These are phyloP conservation scores for Colletotrichum theobromicola DNA, from an alignment of 2,329 filamentous ascomycete species.

Conservation along the genomic window DNA sequence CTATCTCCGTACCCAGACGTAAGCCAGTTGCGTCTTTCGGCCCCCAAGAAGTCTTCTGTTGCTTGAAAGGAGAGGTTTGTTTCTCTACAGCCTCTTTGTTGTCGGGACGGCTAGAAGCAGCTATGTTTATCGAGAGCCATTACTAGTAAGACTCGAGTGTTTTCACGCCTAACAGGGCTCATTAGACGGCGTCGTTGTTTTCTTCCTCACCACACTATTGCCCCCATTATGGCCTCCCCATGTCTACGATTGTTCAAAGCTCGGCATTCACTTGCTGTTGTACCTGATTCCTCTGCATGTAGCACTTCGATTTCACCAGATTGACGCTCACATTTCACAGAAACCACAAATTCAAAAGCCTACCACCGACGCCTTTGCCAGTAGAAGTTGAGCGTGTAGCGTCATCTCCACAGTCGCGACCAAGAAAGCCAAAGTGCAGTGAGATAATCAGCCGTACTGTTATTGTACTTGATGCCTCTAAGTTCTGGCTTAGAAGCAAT, in stretches of 20 bases:
- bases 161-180: not conserved
- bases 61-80: not conserved
- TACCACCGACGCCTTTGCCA: no score
- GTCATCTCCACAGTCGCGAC: not conserved
- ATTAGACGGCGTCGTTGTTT: not conserved
- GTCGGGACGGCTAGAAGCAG: not conserved
- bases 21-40: not conserved
- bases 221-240: not conserved
- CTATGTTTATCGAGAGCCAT: not conserved
- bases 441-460: not conserved
- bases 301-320: no score
- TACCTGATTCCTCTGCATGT: no score
- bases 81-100: not conserved
- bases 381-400: no score
- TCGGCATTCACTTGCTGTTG: no score
- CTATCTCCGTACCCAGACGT: not conserved
- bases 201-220: not conserved
- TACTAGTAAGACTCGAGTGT: not conserved
- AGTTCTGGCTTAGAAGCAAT: not conserved
- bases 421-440: not conserved
- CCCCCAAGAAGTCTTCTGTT: not conserved
- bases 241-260: not conserved
- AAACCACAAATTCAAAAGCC: no score
- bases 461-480: not conserved
- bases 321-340: no score